Base-by-base conservation (phyloP, 345 rosid species). In the Acer negundo region DNA sequence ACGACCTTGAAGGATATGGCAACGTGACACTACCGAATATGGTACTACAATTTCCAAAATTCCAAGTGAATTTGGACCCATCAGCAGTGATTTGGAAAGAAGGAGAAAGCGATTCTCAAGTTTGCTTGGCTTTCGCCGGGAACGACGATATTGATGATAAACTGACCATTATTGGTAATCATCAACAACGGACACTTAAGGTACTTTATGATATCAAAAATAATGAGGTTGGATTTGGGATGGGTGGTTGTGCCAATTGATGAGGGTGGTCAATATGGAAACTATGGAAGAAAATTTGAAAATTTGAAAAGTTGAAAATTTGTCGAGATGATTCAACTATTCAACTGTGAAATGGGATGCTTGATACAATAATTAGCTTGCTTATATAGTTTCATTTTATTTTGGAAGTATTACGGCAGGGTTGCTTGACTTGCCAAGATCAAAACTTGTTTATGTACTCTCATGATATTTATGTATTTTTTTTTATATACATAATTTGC, bases 61-160 rank as follows among this genome's bases (percentile, higher is more conserved):
- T 76, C 0, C 70, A 82, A 0, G 69, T 79, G 5, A 12, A 20
- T 10, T 70, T 82, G 70, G 78, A 79, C 71, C 62, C 73, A 7
- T 67, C 80, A 0, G 77, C 81, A 2, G 62, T 75, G 35, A 69
- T 71, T 7, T 75, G 38, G 38, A 35, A 35, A 35, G 38, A 73
- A 75, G 42, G 49, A 61, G 73, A 73, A 9, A 69, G 59, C 6
- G 72, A 83, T 40, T 70, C 83, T 2, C 67, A 38, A 64, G 80
- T 78, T 55, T 84, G 85, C 77, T 80, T 80, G 70, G 87, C 84
- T 20, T 73, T 86, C 42, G 76, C 70, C 16, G 62, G 31, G 23
- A 84, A 70, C 6, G 19, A n/a, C 2, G 12, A 75, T 46, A 70
- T 28, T 3, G 1, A 2, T 20, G 82, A 79, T 12, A n/a, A 22